Evolutionary conservation across 352 stramenopile genomes (phyloP).

Genomic region (Phytophthora pseudosyringae): DNA sequence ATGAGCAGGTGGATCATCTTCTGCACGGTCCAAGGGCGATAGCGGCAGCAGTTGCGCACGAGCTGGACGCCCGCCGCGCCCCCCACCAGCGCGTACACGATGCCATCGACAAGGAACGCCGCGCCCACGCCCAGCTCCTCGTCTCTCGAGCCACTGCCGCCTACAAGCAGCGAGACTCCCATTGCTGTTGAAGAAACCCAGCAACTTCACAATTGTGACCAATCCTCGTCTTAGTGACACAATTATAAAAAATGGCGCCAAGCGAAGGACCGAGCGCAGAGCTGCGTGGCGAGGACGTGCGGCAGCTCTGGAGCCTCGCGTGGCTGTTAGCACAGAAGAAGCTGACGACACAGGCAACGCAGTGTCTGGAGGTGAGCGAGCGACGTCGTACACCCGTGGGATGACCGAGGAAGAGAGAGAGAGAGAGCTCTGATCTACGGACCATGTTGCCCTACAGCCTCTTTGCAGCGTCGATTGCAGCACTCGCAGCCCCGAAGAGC

Average conservation of each 20-base stretch:
- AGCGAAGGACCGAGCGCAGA: slow-evolving; percentile 13
- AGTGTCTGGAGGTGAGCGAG: slow-evolving; percentile 56
- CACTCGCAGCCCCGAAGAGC: slow-evolving; percentile 22
- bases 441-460: slow-evolving; percentile 28
- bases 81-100: slow-evolving; percentile 75
- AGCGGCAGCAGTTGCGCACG: slow-evolving; percentile 84
- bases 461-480: slow-evolving; percentile 37
- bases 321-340: slow-evolving; percentile 49
- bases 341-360: slow-evolving; percentile 42
- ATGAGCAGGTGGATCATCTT: slow-evolving; percentile 90
- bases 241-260: slow-evolving; percentile 21
- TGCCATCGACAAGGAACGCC: slow-evolving; percentile 73
- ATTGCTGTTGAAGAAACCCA: slow-evolving; percentile 29
- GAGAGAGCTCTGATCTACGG: not conserved
- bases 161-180: slow-evolving; percentile 18
- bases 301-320: slow-evolving; percentile 73
- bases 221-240: slow-evolving; percentile 18
- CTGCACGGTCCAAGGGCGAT: slow-evolving; percentile 86
- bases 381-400: not conserved
- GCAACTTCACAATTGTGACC: slow-evolving; percentile 6
- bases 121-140: slow-evolving; percentile 58
- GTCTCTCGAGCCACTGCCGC: slow-evolving; percentile 22
- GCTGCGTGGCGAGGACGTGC: slow-evolving; percentile 36
- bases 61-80: slow-evolving; percentile 66
- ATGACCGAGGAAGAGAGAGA: not conserved